These are phyloP conservation scores for Saccharomycopsis hybrid DNA, from an alignment of 1,139 yeast genomes.

Conservation along the genomic window DNA sequence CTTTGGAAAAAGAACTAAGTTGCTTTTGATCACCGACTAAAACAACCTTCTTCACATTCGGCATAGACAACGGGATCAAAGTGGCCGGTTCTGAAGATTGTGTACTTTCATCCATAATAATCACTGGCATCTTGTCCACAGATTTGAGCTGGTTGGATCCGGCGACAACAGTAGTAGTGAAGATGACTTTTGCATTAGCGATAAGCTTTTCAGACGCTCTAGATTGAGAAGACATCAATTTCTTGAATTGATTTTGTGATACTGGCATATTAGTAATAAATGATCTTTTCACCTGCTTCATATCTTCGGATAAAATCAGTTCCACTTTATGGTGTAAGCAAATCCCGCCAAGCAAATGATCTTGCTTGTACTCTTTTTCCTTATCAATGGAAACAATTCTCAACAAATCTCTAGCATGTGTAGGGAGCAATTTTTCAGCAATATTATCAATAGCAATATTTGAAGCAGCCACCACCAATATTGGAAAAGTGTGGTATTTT, in stretches of 20 bases:
- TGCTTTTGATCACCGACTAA: constrained; percentile 71
- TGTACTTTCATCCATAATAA: constrained; percentile 66
- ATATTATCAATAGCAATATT: constrained; percentile 72
- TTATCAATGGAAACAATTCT: constrained; percentile 58
- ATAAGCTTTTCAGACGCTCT: constrained; percentile 43
- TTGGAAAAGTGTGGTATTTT: constrained; percentile 53
- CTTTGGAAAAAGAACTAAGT: constrained; percentile 55
- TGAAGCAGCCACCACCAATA: constrained; percentile 68
- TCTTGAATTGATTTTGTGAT: constrained; percentile 43
- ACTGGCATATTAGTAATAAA: constrained; percentile 35
- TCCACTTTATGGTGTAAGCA: constrained; percentile 59
- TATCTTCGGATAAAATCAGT: constrained; percentile 39
- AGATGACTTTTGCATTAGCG: constrained; percentile 61
- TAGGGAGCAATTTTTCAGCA: constrained; percentile 56
- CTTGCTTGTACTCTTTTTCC: constrained; percentile 50
- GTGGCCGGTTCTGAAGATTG: constrained; percentile 70
- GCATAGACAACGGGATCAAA: constrained; percentile 61
- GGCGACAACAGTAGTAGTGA: constrained; percentile 66
- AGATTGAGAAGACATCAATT: constrained; percentile 39
- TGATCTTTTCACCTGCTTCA: constrained; percentile 38
- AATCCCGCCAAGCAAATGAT: constrained; percentile 50
- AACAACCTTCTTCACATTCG: constrained; percentile 59
- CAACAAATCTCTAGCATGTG: constrained; percentile 41
- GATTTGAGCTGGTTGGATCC: constrained; percentile 59
- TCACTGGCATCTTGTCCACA: constrained; percentile 53